Conservation (phyloP, 257 asterid species). For the Gentiana dahurica region DNA sequence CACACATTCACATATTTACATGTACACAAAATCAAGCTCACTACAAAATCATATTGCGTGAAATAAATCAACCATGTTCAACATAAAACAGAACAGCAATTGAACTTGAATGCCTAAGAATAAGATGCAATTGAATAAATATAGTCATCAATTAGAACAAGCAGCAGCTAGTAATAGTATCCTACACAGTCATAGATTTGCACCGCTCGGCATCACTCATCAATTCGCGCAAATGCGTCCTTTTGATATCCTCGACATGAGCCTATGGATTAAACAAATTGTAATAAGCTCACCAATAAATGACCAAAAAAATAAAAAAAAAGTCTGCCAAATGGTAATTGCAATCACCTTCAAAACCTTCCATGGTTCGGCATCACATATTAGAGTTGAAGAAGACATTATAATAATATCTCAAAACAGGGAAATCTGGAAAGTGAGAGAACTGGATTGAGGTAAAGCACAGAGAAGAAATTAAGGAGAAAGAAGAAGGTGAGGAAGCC, state of each 20-base stretch:
- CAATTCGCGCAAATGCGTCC: slow-evolving; percentile 79
- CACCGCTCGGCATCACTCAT: slow-evolving; percentile 66
- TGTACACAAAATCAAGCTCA: slow-evolving; percentile 34
- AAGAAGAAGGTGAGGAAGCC: too few relatives aligned
- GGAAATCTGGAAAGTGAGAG: too few relatives aligned
- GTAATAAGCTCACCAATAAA: not conserved
- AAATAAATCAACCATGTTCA: too few relatives aligned
- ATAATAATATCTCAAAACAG: too few relatives aligned
- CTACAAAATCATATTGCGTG: slow-evolving; percentile 18
- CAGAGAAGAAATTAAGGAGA: too few relatives aligned
- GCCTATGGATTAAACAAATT: slow-evolving; percentile 27
- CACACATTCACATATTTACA: too few relatives aligned
- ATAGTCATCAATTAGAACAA: too few relatives aligned
- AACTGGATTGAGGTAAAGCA: too few relatives aligned
- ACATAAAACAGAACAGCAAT: not conserved
- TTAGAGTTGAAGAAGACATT: slow-evolving; percentile 64
- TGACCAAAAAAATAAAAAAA: not conserved
- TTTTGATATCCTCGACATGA: slow-evolving; percentile 73
- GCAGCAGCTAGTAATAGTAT: slow-evolving; percentile 5
- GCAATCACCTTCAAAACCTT: slow-evolving; percentile 63
- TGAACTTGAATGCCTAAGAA: not conserved
- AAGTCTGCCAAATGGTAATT: not conserved
- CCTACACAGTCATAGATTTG: slow-evolving; percentile 82
- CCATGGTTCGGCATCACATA: slow-evolving; percentile 68
- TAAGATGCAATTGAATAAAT: not conserved